Percentiles rank a stretch among this genome's conserved stretches.
These are phyloP conservation scores for Nephelium lappaceum DNA, from an alignment of 345 rosid species.

Conservation along the genomic window DNA sequence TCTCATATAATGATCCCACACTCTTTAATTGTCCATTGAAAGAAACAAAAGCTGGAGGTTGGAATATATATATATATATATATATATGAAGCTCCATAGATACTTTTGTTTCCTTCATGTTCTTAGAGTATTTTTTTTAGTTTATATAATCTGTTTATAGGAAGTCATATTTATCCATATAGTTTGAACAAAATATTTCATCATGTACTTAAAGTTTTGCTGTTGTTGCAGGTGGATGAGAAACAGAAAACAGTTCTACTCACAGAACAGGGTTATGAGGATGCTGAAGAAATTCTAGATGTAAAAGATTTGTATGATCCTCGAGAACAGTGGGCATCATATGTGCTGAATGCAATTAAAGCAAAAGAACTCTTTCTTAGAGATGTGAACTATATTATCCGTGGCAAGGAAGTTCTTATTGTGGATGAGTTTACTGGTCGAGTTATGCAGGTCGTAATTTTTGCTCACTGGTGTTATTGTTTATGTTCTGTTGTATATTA, in stretches of 20 bases:
- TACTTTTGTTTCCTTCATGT: not conserved
- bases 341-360: constrained; percentile 88
- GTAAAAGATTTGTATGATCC: constrained; percentile 98
- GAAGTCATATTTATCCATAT: not conserved
- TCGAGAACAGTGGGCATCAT: constrained; percentile 95
- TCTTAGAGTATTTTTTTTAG: not conserved
- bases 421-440: constrained; percentile 99
- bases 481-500: not conserved
- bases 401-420: constrained; percentile 93
- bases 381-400: constrained; percentile 93
- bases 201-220: constrained; percentile 13
- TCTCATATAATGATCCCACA: not conserved
- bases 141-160: not conserved
- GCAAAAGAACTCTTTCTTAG: constrained; percentile 92
- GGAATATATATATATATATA: not conserved
- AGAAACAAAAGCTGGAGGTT: not conserved
- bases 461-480: not conserved
- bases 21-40: not conserved
- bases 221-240: constrained; percentile 82
- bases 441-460: constrained; percentile 84
- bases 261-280: constrained; percentile 97
- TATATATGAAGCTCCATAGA: not conserved
- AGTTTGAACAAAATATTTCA: constrained; percentile 3
- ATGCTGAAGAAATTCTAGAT: constrained; percentile 87
- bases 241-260: constrained; percentile 89